Base-by-base conservation (phyloP, 225 moss, liverwort and hornwort species). In the Straminergon stramineum region DNA sequence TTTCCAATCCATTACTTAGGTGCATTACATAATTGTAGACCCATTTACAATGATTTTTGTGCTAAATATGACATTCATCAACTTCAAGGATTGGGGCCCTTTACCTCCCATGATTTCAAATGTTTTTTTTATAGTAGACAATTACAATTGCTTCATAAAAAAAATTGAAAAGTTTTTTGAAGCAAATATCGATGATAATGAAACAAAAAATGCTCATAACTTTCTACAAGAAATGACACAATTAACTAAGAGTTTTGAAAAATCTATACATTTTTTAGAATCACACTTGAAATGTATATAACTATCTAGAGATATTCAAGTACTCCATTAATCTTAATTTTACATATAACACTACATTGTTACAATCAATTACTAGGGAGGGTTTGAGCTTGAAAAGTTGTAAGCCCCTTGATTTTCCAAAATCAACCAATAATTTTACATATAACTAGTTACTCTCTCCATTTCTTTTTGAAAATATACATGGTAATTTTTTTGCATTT, bases 391-490 rank as follows among this genome's bases (percentile, higher is more conserved):
- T 21, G 12, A 37, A 68, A 34, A 39, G 24, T 71, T 0, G 1
- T 71, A 41, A 14, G 15, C 2, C 2, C 22, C 7, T 8, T 8
- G 1, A 71, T 15, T 41, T 41, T 3, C 9, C 5, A 41, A 26
- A 26, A 20, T 71, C 26, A 71, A 71, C 8, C 8, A 71, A 24
- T 15, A 24, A 41, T 26, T 41, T 41, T 70, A 22, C 2, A 41
- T n/a, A n/a, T n/a, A n/a, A n/a, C 3, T 0, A 0, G 0, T 27
- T 26, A 26, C 1, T 71, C 3, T 27, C 26, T 27, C 43, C 16
- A 26, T 43, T 43, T 71, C 41, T 41, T 71, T 41, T 41, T 70
- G 71, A 71, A 41, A 41, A 5, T 8, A 41, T 71, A 41, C 39
- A 9, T 71, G 15, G 15, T 41, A 41, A 41, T 8, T 71, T 26